Percentiles rank a stretch among this genome's conserved stretches.
These are phyloP conservation scores for Colletotrichum lini DNA, from an alignment of 2,329 filamentous ascomycete genomes.

Conservation along the genomic window DNA sequence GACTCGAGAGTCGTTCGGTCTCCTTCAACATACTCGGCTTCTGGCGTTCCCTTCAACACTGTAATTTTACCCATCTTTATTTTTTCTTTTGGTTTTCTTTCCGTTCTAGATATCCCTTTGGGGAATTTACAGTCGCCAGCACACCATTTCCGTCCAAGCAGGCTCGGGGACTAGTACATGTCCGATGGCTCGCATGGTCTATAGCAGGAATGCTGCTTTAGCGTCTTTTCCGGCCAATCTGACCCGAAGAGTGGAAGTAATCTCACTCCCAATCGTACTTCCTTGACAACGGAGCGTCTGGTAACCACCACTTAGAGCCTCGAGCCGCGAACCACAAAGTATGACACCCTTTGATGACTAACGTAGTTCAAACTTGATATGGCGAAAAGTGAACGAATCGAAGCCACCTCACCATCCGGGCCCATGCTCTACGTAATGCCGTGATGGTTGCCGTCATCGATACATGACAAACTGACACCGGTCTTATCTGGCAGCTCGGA, in stretches of 20 bases:
- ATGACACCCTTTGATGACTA: constrained; percentile 10
- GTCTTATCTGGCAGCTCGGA: background rate
- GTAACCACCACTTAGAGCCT: background rate
- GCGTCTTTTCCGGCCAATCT: constrained; percentile 26
- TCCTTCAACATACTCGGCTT: background rate
- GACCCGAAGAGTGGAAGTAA: background rate
- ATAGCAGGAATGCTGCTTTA: constrained; percentile 14
- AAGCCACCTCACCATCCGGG: background rate
- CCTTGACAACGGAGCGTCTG: background rate
- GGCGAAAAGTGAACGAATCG: background rate
- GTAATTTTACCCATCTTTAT: no score
- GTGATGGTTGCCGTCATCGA: background rate
- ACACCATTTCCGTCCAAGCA: background rate
- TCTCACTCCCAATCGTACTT: background rate
- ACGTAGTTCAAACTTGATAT: constrained; percentile 9
- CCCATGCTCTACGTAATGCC: constrained; percentile 22
- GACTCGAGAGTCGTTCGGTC: background rate
- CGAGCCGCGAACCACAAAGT: background rate
- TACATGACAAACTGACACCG: background rate
- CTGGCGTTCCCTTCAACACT: background rate
- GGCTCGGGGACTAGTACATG: background rate
- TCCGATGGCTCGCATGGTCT: background rate
- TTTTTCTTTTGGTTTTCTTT: no score
- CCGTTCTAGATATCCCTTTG: no score
- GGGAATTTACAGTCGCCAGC: background rate